These are phyloP conservation scores for Plenodomus lindquistii DNA, from an alignment of 2,329 filamentous ascomycete species.

Conservation along the genomic window DNA sequence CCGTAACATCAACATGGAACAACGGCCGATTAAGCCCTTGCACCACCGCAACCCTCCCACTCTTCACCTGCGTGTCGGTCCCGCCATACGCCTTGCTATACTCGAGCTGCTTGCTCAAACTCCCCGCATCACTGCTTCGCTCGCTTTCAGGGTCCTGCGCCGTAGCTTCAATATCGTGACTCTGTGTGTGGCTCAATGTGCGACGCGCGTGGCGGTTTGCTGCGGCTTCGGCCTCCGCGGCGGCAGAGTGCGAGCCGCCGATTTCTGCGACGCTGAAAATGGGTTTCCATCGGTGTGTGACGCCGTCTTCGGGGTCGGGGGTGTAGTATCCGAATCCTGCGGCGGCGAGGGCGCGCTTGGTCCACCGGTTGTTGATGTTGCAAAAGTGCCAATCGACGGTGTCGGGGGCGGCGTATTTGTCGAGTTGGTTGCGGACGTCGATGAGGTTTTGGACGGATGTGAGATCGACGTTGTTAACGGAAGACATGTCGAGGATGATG, in stretches of 20 bases:
- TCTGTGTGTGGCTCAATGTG: slow-evolving; percentile 55
- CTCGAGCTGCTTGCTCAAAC: slow-evolving; percentile 39
- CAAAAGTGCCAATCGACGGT: slow-evolving; percentile 94
- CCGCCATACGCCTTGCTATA: slow-evolving; percentile 37
- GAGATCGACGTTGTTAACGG: slow-evolving; percentile 92
- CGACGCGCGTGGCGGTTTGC: slow-evolving; percentile 55
- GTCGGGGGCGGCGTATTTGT: slow-evolving; percentile 80
- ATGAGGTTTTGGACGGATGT: slow-evolving; percentile 92
- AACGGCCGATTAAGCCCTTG: slow-evolving; percentile 87
- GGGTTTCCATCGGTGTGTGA: slow-evolving; percentile 76
- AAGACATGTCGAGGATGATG: slow-evolving; percentile 89
- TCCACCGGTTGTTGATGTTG: slow-evolving; percentile 91
- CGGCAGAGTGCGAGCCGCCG: slow-evolving; percentile 72
- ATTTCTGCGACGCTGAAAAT: slow-evolving; percentile 94
- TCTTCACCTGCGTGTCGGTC: slow-evolving; percentile 30
- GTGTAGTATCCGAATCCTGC: slow-evolving; percentile 90
- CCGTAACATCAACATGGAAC: slow-evolving; percentile 93
- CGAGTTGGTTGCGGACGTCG: slow-evolving; percentile 92
- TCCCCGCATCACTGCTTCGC: slow-evolving; percentile 25
- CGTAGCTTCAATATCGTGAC: slow-evolving; percentile 18
- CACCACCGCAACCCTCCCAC: slow-evolving; percentile 59
- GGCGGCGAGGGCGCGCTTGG: slow-evolving; percentile 83
- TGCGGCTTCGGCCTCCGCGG: slow-evolving; percentile 69
- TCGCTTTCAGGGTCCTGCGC: slow-evolving; percentile 15
- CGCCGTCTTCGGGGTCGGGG: slow-evolving; percentile 57